Evolutionary conservation across 768 basidiomycete species (phyloP).

Genomic region (Vishniacozyma victoriae): DNA sequence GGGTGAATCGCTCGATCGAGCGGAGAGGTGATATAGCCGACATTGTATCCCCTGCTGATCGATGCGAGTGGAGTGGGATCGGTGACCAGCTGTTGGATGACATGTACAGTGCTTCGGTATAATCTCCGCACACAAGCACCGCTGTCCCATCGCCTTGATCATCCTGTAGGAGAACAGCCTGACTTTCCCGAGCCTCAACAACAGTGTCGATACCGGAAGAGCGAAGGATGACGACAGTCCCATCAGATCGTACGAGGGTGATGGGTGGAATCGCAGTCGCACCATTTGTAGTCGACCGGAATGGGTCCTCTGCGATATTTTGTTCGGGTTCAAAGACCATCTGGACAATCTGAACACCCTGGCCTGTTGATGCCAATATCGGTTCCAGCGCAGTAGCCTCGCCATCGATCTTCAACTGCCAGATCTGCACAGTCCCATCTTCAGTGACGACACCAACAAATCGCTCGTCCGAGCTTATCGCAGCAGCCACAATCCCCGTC

Average conservation of each 20-base stretch:
- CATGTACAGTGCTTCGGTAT: not conserved
- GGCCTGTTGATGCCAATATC: not conserved
- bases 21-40: not conserved
- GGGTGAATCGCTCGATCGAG: not conserved
- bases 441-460: constrained; percentile 10
- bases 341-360: not conserved
- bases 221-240: too few species aligned
- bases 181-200: not conserved
- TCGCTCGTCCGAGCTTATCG: constrained; percentile 4
- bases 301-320: not conserved
- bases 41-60: not conserved
- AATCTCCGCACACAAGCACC: not conserved
- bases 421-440: constrained; percentile 4
- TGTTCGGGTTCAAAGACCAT: constrained; percentile 7
- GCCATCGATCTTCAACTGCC: constrained; percentile 5
- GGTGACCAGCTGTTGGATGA: not conserved
- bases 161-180: not conserved
- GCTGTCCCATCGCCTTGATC: not conserved
- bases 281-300: too few species aligned
- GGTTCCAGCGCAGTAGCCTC: not conserved
- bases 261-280: not conserved
- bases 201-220: not conserved
- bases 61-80: not conserved
- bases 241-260: not conserved
- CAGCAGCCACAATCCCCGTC: not conserved